Evolutionary conservation across 768 basidiomycete species (phyloP).

Genomic region (Suillus variegatus): DNA sequence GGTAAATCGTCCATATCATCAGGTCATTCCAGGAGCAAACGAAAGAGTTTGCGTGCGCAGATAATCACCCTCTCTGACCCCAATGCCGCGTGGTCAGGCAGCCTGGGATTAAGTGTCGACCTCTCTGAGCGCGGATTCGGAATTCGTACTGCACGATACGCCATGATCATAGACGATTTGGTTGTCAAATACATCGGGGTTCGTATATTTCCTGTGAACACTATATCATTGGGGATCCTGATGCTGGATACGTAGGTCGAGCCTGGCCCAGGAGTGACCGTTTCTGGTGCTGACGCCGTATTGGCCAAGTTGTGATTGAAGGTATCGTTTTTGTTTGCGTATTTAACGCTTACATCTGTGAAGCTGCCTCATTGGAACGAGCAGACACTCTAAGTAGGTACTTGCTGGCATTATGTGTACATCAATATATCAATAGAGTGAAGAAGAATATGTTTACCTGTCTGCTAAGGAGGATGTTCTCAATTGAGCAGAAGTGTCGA

Average conservation of each 20-base stretch:
- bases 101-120: conserved; percentile 57
- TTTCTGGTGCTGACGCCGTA: conserved; percentile 60
- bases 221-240: background rate
- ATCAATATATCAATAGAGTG: background rate
- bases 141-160: conserved; percentile 60
- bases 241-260: conserved; percentile 42
- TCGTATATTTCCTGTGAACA: conserved; percentile 18
- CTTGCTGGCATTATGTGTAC: background rate
- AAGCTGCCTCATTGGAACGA: background rate
- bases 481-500: background rate
- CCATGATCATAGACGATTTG: conserved; percentile 67
- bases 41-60: conserved; percentile 30
- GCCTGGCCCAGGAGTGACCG: conserved; percentile 49
- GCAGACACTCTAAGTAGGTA: background rate
- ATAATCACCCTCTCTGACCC: conserved; percentile 62
- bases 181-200: conserved; percentile 68
- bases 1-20: conserved; percentile 36
- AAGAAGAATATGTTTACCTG: background rate
- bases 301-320: conserved; percentile 44
- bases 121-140: conserved; percentile 52
- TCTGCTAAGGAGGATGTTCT: background rate
- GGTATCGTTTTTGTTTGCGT: background rate
- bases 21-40: background rate
- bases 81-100: conserved; percentile 54
- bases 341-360: background rate